Evolutionary conservation across 352 stramenopile species (phyloP), one percentile per base, ranked within the genome.

Genomic region (Phytophthora sojae): DNA sequence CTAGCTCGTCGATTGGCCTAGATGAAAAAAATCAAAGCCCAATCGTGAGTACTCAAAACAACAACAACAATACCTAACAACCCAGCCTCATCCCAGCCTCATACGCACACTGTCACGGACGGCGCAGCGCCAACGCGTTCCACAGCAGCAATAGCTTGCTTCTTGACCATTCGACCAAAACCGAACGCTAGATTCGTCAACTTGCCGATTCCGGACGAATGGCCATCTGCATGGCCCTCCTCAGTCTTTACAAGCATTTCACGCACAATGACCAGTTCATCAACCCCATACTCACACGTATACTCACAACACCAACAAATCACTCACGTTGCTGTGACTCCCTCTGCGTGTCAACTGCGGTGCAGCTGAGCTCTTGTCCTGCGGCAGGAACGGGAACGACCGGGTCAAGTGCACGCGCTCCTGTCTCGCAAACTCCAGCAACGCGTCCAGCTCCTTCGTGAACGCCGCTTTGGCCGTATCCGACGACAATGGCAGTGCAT

Each of bases 121-220:
- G 85, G 84, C 0, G 85, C 84, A 30, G 86, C 82, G 17, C 84
- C 86, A 15, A 91, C 86, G 19, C 88, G 85, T 68, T 95, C 88
- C 15, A 95, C 88, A 7, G 85, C 88, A 30, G 88, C 86, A 50
- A 94, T 91, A 6, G 88, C 86, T 70, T 95, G 88, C 52, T 94
- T 95, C 69, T 94, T 94, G 49, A 95, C 84, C 84, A 94, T 94
- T 17, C 86, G 80, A 6, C 88, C 88, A 59, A 95, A 95, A 0
- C 88, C 88, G 61, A 89, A 89, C 0, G 88, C 88, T n/a, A 95
- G 57, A 61, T 90, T 93, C 9, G 86, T 94, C 30, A 95, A 68
- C 53, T 94, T 93, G 50, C 84, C 84, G 35, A 95, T 89, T 0
- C 80, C 44, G 49, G 58, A 73, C 57, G 69, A 47, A 42, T 55